Evolutionary conservation across 106 monocot species (phyloP).

Genomic region (Allium cepa): DNA sequence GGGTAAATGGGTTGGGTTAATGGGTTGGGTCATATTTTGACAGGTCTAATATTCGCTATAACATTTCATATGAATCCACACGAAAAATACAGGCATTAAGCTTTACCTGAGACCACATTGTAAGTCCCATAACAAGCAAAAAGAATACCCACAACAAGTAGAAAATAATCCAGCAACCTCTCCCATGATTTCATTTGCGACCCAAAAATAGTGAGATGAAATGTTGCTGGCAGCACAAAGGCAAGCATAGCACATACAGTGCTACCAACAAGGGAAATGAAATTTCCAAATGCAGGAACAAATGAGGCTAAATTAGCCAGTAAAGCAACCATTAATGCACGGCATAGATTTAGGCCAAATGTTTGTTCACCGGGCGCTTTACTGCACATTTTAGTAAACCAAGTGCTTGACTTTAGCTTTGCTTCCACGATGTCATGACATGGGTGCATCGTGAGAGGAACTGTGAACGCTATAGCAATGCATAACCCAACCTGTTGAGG

Average conservation of each 20-base stretch:
- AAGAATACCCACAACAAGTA: conserved; percentile 44
- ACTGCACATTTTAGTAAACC: conserved; percentile 38
- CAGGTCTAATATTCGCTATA: too few relatives aligned
- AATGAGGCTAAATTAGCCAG: conserved; percentile 50
- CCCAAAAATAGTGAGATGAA: conserved; percentile 67
- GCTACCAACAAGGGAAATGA: conserved; percentile 79
- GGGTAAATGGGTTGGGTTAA: too few relatives aligned
- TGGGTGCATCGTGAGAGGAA: conserved; percentile 95
- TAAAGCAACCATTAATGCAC: conserved; percentile 25
- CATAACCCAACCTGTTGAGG: conserved; percentile 69
- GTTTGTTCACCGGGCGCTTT: conserved; percentile 22
- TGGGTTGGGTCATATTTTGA: too few relatives aligned
- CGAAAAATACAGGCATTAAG: too few relatives aligned
- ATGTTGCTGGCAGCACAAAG: conserved; percentile 74
- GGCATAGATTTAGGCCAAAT: conserved; percentile 31
- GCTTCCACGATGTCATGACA: conserved; percentile 71
- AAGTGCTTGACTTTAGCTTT: conserved; percentile 37
- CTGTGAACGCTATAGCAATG: conserved; percentile 74
- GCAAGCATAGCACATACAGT: conserved; percentile 77
- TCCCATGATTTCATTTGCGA: conserved; percentile 28
- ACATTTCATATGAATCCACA: too few relatives aligned
- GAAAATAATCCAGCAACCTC: conserved; percentile 40
- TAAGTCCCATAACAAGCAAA: conserved; percentile 74
- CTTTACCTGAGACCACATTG: conserved; percentile 18
- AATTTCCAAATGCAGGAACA: conserved; percentile 75